Evolutionary conservation across 176 grass and related monocot species (phyloP), one percentile per base, ranked within the genome.

Genomic region (Cocos nucifera): DNA sequence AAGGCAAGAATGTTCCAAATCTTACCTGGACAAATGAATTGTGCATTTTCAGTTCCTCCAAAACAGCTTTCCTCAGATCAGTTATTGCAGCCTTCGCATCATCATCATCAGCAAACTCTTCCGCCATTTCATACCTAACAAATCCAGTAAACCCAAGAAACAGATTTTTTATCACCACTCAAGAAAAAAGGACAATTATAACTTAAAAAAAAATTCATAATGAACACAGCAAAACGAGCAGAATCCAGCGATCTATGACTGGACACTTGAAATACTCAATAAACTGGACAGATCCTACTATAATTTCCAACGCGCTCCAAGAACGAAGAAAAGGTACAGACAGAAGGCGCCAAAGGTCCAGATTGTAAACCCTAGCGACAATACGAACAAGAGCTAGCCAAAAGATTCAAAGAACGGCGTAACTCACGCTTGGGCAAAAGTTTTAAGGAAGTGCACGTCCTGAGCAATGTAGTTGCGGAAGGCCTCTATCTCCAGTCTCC

Each of bases 101-200:
- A 21, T 96, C 92, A 14, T 96, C 92, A 35, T 88, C 93, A 61
- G 93, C 84, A 75, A 74, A 90, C 44, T 90, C 92, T 71, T 87
- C 86, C 56, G 87, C 86, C 75, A 90, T 82, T 72, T 96, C 83
- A 74, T 96, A 96, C 29, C 92, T 96, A 74, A 26, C 44, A 63
- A 9, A 44, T 9, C 35, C 9, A 44, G 35, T 9, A 44, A 67
- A 21, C 44, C 4, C 49, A 61, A 68, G 20, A 59, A 10, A 39
- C 6, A 32, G 57, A 24, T 9, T 12, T 44, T 44, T 44, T 14
- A 3, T 44, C 35, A 44, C 8, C 35, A 10, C 35, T 44, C 8
- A 44, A 44, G 9, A 44, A 44, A 12, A 39, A 44, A 2, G 35
- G 35, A 44, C 35, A 44, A 44, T 44, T 12, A 39, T 39, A 44